Conservation (phyloP, 2,329 filamentous ascomycete species). For the Periconia macrospinosa region DNA sequence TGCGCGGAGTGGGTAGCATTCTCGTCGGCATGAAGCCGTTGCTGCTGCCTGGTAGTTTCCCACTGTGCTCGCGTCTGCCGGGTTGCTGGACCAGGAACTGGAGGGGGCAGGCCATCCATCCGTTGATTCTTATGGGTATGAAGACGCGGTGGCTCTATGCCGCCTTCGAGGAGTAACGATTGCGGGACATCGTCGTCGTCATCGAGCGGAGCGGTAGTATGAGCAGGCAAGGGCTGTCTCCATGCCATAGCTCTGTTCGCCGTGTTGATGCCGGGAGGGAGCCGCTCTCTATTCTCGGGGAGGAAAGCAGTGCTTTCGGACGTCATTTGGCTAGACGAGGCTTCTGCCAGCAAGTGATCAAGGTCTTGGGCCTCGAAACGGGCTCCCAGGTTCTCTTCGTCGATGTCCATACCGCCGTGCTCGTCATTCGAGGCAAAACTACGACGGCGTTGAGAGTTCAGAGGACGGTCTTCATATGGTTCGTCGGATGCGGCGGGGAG, state of each 20-base stretch:
- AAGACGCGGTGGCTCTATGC: constrained; percentile 34
- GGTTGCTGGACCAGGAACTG: constrained; percentile 48
- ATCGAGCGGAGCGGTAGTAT: constrained; percentile 37
- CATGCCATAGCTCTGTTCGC: constrained; percentile 39
- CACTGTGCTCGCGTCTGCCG: constrained; percentile 52
- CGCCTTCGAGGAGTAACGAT: constrained; percentile 63
- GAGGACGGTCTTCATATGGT: constrained; percentile 47
- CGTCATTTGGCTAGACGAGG: constrained; percentile 51
- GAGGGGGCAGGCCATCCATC: constrained; percentile 41
- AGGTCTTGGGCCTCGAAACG: constrained; percentile 60
- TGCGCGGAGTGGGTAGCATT: constrained; percentile 14
- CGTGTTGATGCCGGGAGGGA: constrained; percentile 27
- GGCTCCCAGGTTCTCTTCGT: constrained; percentile 53
- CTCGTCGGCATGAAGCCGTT: constrained; percentile 45
- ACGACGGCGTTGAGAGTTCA: constrained; percentile 21
- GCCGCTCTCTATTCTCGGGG: constrained; percentile 27
- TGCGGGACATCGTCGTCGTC: constrained; percentile 66
- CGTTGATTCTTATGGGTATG: constrained; percentile 19
- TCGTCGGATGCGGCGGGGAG: constrained; percentile 53
- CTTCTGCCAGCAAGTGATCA: constrained; percentile 58
- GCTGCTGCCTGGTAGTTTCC: constrained; percentile 51
- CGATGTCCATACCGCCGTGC: constrained; percentile 51
- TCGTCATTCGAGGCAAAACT: constrained; percentile 39
- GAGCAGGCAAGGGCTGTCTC: constrained; percentile 33
- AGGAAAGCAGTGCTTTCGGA: constrained; percentile 46